phyloP scores from a whole-genome alignment of 2,329 filamentous ascomycete species.

The Elsinoe ampelina region DNA sequence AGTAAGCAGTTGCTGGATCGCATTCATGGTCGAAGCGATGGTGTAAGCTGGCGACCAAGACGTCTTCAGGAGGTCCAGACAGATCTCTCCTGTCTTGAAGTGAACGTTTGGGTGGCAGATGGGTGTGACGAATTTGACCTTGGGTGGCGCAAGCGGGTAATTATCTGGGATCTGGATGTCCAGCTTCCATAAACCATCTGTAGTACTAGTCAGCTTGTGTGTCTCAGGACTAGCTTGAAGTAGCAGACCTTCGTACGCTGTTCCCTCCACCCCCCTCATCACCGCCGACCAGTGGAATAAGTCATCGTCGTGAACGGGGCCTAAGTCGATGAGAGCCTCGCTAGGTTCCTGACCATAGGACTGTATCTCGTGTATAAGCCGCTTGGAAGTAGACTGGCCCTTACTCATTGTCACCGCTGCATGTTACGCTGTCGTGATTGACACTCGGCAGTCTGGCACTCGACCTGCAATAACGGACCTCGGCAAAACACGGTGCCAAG shows the following conservation, averaged over 20 bases:
- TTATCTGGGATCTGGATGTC: slow-evolving; percentile 62
- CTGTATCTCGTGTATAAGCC: slow-evolving; percentile 53
- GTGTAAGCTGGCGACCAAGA: slow-evolving; percentile 83
- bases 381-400: slow-evolving; percentile 36
- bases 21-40: slow-evolving; percentile 63
- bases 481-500: slow-evolving; percentile 5
- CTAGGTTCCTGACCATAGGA: slow-evolving; percentile 48
- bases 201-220: background rate
- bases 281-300: slow-evolving; percentile 52
- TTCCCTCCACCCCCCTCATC: slow-evolving; percentile 49
- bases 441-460: background rate
- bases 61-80: slow-evolving; percentile 70
- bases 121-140: slow-evolving; percentile 70
- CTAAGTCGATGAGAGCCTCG: slow-evolving; percentile 47
- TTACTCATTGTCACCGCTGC: slow-evolving; percentile 8
- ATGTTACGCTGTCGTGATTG: background rate
- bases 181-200: slow-evolving; percentile 74
- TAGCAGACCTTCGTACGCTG: slow-evolving; percentile 49
- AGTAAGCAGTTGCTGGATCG: slow-evolving; percentile 59
- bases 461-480: background rate
- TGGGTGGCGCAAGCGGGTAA: slow-evolving; percentile 73
- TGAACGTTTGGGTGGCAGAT: slow-evolving; percentile 77
- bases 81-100: slow-evolving; percentile 76
- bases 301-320: slow-evolving; percentile 48
- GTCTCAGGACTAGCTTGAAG: too few species aligned